Conservation (phyloP, 306 rosid species). For the Mucuna pruriens region DNA sequence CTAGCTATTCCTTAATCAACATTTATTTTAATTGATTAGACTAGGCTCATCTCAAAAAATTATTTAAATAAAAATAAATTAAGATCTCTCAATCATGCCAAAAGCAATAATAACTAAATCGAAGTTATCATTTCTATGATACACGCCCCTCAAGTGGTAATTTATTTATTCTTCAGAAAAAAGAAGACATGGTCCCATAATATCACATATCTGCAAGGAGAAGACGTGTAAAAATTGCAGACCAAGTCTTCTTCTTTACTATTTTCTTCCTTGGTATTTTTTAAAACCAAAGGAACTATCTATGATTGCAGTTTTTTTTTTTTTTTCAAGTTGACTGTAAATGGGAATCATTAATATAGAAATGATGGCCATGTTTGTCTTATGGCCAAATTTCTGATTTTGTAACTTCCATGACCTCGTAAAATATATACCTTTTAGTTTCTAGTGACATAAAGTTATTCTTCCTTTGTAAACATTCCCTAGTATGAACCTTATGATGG, state of each 20-base stretch:
- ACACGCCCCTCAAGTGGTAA: slow-evolving; percentile 31
- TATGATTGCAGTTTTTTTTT: slow-evolving; percentile 36
- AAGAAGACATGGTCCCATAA: slow-evolving; percentile 36
- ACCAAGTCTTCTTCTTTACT: neutral
- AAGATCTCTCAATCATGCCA: neutral
- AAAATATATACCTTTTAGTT: slow-evolving; percentile 33
- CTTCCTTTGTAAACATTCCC: slow-evolving; percentile 24
- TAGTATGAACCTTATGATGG: slow-evolving; percentile 20
- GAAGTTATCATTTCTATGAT: slow-evolving; percentile 18
- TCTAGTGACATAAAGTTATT: slow-evolving; percentile 21
- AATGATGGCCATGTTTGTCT: slow-evolving; percentile 36
- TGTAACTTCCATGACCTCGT: slow-evolving; percentile 22
- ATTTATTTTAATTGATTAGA: neutral
- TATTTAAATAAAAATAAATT: neutral
- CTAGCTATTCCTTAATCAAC: neutral
- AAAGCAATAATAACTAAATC: slow-evolving; percentile 8
- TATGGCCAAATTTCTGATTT: slow-evolving; percentile 18
- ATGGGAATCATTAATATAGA: slow-evolving; percentile 29
- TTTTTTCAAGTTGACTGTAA: slow-evolving; percentile 42
- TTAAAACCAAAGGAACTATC: neutral
- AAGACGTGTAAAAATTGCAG: slow-evolving; percentile 31
- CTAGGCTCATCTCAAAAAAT: slow-evolving; percentile 8
- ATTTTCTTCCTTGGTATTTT: neutral
- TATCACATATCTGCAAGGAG: neutral
- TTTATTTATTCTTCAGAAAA: slow-evolving; percentile 33